Conservation (phyloP, 345 rosid genomes). For the Lenwebbia sp. region DNA sequence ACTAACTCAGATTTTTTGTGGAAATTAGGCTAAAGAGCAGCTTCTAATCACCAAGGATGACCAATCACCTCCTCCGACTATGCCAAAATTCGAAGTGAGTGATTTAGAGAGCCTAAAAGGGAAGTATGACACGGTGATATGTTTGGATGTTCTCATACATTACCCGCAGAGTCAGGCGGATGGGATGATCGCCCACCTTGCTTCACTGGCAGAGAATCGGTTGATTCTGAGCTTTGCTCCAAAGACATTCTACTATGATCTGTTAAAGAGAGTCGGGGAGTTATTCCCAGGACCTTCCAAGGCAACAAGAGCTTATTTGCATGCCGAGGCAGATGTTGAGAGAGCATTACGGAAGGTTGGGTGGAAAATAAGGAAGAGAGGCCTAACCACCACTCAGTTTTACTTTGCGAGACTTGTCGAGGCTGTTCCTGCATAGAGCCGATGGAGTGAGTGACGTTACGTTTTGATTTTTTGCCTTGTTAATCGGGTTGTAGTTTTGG, state of each 20-base stretch:
- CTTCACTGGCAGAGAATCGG: conserved; percentile 77
- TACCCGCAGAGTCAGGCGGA: conserved; percentile 92
- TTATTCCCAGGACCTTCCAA: conserved; percentile 96
- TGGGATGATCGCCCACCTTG: conserved; percentile 89
- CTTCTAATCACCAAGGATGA: conserved; percentile 17
- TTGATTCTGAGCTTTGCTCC: conserved; percentile 87
- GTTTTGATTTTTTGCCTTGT: not conserved
- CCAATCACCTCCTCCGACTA: conserved; percentile 1
- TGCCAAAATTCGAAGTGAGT: conserved; percentile 75
- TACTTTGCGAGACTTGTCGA: conserved; percentile 82
- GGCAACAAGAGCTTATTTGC: conserved; percentile 92
- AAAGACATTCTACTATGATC: conserved; percentile 73
- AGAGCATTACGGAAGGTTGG: conserved; percentile 71
- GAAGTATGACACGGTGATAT: conserved; percentile 68
- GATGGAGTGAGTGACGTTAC: not conserved
- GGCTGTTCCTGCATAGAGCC: conserved; percentile 40
- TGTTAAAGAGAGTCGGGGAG: conserved; percentile 79
- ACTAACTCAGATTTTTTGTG: not conserved
- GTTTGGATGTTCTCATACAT: conserved; percentile 89
- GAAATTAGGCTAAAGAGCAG: conserved; percentile 63
- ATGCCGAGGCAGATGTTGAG: conserved; percentile 85
- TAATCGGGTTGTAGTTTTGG: not conserved
- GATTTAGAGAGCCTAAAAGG: conserved; percentile 81
- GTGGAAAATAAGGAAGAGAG: conserved; percentile 83
- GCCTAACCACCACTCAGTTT: conserved; percentile 63